phyloP scores from a whole-genome alignment of 495 filamentous ascomycete genomes.

The Beverwykella pulmonaria region DNA sequence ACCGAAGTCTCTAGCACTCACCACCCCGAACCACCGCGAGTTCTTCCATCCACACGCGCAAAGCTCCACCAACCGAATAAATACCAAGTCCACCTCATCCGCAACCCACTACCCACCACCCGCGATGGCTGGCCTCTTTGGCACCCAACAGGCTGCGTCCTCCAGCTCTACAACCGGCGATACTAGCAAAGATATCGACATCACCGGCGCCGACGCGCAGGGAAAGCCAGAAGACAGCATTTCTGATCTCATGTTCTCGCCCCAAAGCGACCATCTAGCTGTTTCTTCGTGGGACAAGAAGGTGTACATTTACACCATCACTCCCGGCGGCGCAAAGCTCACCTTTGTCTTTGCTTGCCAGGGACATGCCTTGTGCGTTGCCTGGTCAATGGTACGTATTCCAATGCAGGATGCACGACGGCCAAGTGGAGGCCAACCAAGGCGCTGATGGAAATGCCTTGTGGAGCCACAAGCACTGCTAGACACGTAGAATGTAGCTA shows the following conservation, averaged over 20 bases:
- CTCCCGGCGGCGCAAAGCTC: constrained; percentile 68
- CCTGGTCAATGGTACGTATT: constrained; percentile 79
- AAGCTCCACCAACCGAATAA: constrained; percentile 1
- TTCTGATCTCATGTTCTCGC: constrained; percentile 81
- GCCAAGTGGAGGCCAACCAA: background rate
- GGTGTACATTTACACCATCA: constrained; percentile 89
- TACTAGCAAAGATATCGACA: constrained; percentile 80
- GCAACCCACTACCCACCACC: constrained; percentile 4
- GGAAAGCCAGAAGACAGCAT: constrained; percentile 74
- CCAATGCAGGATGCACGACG: background rate
- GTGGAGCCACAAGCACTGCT: background rate
- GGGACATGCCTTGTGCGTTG: constrained; percentile 73
- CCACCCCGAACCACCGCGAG: background rate
- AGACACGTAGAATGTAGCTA: constrained; percentile 28
- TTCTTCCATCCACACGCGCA: background rate
- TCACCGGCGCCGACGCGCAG: constrained; percentile 51
- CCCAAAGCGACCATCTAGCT: constrained; percentile 73
- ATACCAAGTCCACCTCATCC: background rate
- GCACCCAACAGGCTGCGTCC: constrained; percentile 50
- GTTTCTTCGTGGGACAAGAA: constrained; percentile 93
- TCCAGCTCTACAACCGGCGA: constrained; percentile 80
- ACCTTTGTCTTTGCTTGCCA: constrained; percentile 79
- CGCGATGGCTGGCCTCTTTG: constrained; percentile 71
- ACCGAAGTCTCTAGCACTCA: background rate
- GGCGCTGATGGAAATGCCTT: background rate